Evolutionary conservation across 23 red algal genomes (phyloP).

Genomic region (Chondrus crispus): DNA sequence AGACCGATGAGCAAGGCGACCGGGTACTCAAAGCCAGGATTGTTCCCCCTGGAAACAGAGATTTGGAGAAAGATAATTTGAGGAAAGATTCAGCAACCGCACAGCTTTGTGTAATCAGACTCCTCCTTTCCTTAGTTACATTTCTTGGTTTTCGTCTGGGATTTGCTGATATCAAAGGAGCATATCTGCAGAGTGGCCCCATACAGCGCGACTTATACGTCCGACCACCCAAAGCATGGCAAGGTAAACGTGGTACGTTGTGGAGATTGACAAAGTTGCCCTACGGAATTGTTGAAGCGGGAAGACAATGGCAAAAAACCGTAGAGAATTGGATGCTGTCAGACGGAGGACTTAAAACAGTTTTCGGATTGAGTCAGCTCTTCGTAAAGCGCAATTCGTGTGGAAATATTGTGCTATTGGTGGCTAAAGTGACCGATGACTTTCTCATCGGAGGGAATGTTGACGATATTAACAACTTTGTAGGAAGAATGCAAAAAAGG

Average conservation of each 20-base stretch:
- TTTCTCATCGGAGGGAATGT: not conserved
- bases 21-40: not conserved
- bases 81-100: slow-evolving; percentile 20
- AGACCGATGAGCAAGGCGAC: not conserved
- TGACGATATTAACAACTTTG: not conserved
- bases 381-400: not conserved
- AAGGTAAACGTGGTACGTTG: not conserved
- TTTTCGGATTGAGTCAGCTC: not conserved
- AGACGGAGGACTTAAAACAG: not conserved
- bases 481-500: not conserved
- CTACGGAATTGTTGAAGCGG: slow-evolving; percentile 24
- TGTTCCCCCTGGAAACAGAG: not conserved
- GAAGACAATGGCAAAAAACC: not conserved
- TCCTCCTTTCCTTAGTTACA: not conserved
- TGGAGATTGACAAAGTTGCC: slow-evolving; percentile 26
- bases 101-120: not conserved
- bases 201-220: not conserved
- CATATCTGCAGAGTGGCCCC: not conserved
- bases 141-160: not conserved
- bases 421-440: slow-evolving; percentile 10
- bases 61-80: not conserved
- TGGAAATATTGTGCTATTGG: not conserved
- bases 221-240: not conserved
- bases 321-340: not conserved
- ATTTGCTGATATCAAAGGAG: not conserved